Base-by-base conservation (phyloP, 306 rosid species). In the Chamaecrista fasciculata region DNA sequence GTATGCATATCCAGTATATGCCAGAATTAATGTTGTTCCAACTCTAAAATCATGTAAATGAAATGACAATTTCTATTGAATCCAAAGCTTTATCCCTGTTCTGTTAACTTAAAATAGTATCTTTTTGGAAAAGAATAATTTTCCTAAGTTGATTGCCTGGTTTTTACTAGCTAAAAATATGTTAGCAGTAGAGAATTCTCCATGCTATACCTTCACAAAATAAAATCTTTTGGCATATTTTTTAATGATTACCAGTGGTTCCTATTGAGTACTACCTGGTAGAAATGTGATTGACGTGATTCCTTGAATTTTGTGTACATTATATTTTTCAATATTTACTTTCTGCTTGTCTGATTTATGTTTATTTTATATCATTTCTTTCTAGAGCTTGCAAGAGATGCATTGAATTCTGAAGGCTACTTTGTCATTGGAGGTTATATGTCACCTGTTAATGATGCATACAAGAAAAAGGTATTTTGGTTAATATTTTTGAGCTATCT, bases 401-500 rank as follows among this genome's bases (percentile, higher is more conserved):
- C 83, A 0, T 68, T 94, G 78, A 76, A 73, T 70, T 83, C 81
- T 31, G 88, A 84, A 72, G 99, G 95, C 59, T 80, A 76, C 67
- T 86, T 80, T 11, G 92, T 94, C 26, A 76, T 94, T 76, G 99
- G 99, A 78, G 97, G 83, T 71, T 94, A 91, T 69, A 79, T 91
- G 87, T 94, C 96, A 44, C 96, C 97, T 39, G 99, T 94, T 76
- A 94, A 94, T 76, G 91, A 88, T 78, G 96, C 97, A 28, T 94
- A 91, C 89, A 79, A 91, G 76, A 94, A 91, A 84, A 81, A 36
- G 90, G 99, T 94, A 85, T 43, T 78, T 37, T 7, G 55, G 42
- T 59, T n/a, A 16, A 18, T 43, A 36, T 16, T 12, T 73, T 20
- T 60, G 6, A n/a, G 26, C 62, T 36, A 11, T 44, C 64, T 23